Conservation (phyloP, 768 basidiomycete genomes). For the Nidularia pulvinata region DNA sequence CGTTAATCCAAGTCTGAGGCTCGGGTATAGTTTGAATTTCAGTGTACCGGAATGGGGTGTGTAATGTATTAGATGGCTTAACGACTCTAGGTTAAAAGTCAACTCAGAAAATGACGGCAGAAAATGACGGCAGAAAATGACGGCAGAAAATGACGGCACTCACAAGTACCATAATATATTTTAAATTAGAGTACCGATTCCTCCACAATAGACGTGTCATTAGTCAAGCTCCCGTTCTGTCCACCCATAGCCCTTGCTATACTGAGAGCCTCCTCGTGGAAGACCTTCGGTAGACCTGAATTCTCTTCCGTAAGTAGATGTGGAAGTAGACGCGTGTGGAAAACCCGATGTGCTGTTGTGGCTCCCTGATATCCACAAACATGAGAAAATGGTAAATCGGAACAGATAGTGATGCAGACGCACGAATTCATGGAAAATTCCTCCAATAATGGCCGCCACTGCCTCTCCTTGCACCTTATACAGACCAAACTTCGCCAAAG, state of each 20-base stretch:
- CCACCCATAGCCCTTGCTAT: conserved; percentile 54
- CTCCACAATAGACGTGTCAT: too few relatives aligned
- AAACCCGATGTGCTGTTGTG: conserved; percentile 44
- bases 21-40: too few relatives aligned
- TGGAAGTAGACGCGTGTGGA: conserved; percentile 49
- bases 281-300: conserved; percentile 39
- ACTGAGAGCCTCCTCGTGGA: conserved; percentile 44
- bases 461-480: conserved; percentile 80
- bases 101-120: too few relatives aligned
- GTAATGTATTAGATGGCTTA: too few relatives aligned
- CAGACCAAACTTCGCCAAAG: conserved; percentile 59
- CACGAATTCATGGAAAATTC: conserved; percentile 81
- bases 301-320: conserved; percentile 26
- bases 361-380: conserved; percentile 32
- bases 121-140: too few relatives aligned
- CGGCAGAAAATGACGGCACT: too few relatives aligned
- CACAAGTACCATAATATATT: too few relatives aligned
- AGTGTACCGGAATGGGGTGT: too few relatives aligned
- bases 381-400: conserved; percentile 2
- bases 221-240: background rate
- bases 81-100: too few relatives aligned
- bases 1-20: too few relatives aligned
- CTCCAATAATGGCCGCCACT: conserved; percentile 76
- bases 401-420: conserved; percentile 15
- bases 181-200: too few relatives aligned